Conservation (phyloP, 371 early-diverging fungal genomes). For the Mucor saturninus region DNA sequence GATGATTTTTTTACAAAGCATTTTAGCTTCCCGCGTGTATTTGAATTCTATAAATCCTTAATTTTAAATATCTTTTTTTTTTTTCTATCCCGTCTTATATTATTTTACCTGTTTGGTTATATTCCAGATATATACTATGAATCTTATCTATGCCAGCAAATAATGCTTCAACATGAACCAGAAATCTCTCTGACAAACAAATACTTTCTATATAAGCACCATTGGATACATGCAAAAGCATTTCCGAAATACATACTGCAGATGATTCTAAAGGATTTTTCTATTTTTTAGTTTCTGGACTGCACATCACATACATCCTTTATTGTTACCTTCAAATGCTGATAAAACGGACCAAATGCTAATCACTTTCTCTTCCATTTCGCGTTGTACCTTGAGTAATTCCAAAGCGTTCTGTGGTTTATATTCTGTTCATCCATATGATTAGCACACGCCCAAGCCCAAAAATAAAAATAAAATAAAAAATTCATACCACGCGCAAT, state of each 20-base stretch:
- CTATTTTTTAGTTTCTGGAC: background rate
- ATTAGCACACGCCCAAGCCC: background rate
- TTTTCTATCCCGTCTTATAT: background rate
- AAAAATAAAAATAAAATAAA: background rate
- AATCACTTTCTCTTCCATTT: slow-evolving; percentile 81
- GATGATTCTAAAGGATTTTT: slow-evolving; percentile 72
- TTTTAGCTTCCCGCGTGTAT: slow-evolving; percentile 84
- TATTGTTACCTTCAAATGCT: slow-evolving; percentile 73
- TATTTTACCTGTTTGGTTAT: slow-evolving; percentile 38
- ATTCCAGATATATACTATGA: slow-evolving; percentile 34
- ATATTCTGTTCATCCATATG: slow-evolving; percentile 14
- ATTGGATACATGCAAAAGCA: slow-evolving; percentile 93
- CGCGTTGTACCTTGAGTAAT: slow-evolving; percentile 29
- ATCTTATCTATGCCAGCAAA: slow-evolving; percentile 86
- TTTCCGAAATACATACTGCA: slow-evolving; percentile 97
- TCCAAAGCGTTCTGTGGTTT: slow-evolving; percentile 28
- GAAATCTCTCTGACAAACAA: slow-evolving; percentile 86
- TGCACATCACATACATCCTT: background rate
- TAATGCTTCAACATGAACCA: slow-evolving; percentile 91
- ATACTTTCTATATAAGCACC: slow-evolving; percentile 87
- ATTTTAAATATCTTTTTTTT: background rate
- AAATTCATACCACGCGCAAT: background rate
- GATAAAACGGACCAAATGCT: slow-evolving; percentile 89
- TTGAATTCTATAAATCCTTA: slow-evolving; percentile 58
- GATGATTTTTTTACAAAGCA: slow-evolving; percentile 77